Base-by-base conservation (phyloP, 768 basidiomycete genomes). In the Auriscalpium orientale region DNA sequence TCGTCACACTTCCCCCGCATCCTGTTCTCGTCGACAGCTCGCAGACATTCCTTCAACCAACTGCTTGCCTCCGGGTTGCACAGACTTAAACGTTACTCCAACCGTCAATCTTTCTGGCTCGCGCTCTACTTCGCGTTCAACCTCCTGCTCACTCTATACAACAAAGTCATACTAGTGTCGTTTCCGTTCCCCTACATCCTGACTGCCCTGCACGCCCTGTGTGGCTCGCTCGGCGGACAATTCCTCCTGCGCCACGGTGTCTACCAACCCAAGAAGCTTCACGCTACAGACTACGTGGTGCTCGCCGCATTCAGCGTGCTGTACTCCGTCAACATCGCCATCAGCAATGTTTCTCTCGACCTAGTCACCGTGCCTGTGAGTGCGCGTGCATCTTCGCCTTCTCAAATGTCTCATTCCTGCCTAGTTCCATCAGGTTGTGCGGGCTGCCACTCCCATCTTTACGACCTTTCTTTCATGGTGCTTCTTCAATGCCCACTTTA, bases 101-200 rank as follows among this genome's bases (percentile, higher is more conserved):
- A 49, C 4, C 53, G 53, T 11, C 63, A 57, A 56, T 61, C 70
- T 1, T 73, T 76, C 53, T 94, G 91, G 91, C 79, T 98, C 16
- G 62, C 69, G 4, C 74, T 91, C 58, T 98, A 97, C 74, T 98
- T 99, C 66, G 69, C 74, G 58, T 88, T 95, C 79, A 98, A 98
- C 71, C 84, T 98, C 33, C 80, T 82, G 11, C 81, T 99, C 60
- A 98, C 95, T 8, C 74, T 99, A 46, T 97, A 91, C 72, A 99
- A 99, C 80, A 99, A 99, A 71, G 79, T 82, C 38, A 85, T 98
- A 16, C 83, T 99, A 58, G 85, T 90, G 53, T 82, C 80, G 55
- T 98, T 98, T 67, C 97, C 97, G 0, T 98, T 91, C 65, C 95
- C 95, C 2, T 98, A 98, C 76, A 89, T 92, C 2, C 79, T 99